Percentiles rank a stretch among this genome's conserved stretches.
Conservation (phyloP, 2,329 filamentous ascomycete genomes). For the Ophiosphaerella herpotricha region DNA sequence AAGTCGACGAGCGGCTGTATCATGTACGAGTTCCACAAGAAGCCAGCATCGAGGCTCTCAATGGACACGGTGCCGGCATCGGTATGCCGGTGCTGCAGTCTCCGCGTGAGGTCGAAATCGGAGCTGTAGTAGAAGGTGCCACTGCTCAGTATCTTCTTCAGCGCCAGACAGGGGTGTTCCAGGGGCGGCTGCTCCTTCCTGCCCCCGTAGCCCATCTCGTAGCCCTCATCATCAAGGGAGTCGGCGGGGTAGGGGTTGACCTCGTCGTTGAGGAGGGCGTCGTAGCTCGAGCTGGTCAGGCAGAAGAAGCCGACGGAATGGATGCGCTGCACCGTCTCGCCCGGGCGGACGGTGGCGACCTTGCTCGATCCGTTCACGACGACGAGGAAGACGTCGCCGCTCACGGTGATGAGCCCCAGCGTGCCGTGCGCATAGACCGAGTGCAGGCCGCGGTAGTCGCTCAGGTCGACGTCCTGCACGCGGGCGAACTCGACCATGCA, state of each 20-base stretch:
- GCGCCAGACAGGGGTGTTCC: slow-evolving; percentile 86
- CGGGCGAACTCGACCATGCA: slow-evolving; percentile 89
- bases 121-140: slow-evolving; percentile 98
- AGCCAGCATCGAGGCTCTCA: slow-evolving; percentile 88
- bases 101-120: slow-evolving; percentile 95
- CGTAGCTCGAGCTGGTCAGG: slow-evolving; percentile 83
- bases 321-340: slow-evolving; percentile 88
- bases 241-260: slow-evolving; percentile 61
- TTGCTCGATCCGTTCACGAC: slow-evolving; percentile 80
- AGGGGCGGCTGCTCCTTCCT: slow-evolving; percentile 71
- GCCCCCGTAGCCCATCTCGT: slow-evolving; percentile 54
- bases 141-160: slow-evolving; percentile 90
- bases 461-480: slow-evolving; percentile 67
- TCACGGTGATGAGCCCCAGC: slow-evolving; percentile 82
- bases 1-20: slow-evolving; percentile 91
- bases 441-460: slow-evolving; percentile 76
- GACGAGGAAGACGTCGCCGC: slow-evolving; percentile 85
- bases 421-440: slow-evolving; percentile 80
- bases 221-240: slow-evolving; percentile 59
- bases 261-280: slow-evolving; percentile 69
- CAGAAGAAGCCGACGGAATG: slow-evolving; percentile 89
- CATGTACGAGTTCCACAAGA: slow-evolving; percentile 99
- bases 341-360: slow-evolving; percentile 81
- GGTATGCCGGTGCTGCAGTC: slow-evolving; percentile 83
- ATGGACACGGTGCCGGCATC: slow-evolving; percentile 83